These are phyloP conservation scores for Umbellularia californica DNA, from an alignment of 164 flowering plant genomes.

Conservation along the genomic window DNA sequence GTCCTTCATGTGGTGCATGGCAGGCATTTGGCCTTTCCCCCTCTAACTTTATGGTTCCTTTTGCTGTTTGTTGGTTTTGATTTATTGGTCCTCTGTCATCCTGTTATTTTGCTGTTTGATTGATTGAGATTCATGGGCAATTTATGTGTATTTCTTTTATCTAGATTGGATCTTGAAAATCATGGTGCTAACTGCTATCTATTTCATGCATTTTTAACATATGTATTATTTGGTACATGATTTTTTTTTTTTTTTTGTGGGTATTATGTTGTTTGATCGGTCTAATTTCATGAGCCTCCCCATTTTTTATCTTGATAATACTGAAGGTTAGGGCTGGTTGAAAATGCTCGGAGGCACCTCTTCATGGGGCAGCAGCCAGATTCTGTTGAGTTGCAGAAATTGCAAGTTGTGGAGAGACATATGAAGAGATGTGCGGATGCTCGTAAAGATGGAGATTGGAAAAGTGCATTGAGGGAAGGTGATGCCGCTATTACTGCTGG, in stretches of 20 bases:
- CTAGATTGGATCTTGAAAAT: neutral
- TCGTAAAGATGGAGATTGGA: constrained; percentile 76
- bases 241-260: neutral
- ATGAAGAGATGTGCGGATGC: constrained; percentile 54
- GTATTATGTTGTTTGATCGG: neutral
- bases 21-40: too few relatives aligned
- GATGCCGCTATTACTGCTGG: constrained; percentile 81
- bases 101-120: neutral
- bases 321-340: constrained; percentile 74
- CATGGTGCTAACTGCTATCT: neutral
- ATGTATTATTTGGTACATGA: neutral
- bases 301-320: neutral
- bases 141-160: neutral
- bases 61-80: neutral
- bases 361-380: constrained; percentile 48
- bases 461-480: constrained; percentile 57
- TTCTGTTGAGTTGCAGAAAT: constrained; percentile 47
- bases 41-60: neutral
- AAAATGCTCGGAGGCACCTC: constrained; percentile 62
- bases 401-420: constrained; percentile 63
- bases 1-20: too few relatives aligned
- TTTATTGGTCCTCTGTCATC: neutral
- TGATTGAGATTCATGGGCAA: neutral
- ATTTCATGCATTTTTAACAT: neutral
- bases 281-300: neutral